Evolutionary conservation across 1,284 basidiomycete species (phyloP).

Genomic region (Sanghuangporus weigelae): DNA sequence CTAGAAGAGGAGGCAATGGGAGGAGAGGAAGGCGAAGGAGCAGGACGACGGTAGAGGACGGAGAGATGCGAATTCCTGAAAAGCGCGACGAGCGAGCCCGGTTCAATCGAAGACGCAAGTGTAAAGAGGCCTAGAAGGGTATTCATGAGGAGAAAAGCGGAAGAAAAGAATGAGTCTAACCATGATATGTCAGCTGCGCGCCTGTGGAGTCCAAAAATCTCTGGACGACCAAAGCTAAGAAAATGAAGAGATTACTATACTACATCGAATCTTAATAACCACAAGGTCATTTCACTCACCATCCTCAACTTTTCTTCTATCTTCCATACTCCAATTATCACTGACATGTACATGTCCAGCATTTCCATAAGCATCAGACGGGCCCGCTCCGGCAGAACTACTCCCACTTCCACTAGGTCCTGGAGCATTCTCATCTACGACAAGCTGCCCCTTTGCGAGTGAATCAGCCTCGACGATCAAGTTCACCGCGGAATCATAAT

Average conservation of each 20-base stretch:
- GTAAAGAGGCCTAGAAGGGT: constrained; percentile 43
- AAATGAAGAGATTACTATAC: constrained; percentile 4
- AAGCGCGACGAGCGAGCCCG: constrained; percentile 64
- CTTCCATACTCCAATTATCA: constrained; percentile 39
- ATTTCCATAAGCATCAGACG: not conserved
- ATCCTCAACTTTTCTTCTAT: constrained; percentile 57
- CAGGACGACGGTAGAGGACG: constrained; percentile 52
- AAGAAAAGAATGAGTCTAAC: constrained; percentile 22
- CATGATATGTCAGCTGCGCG: constrained; percentile 85
- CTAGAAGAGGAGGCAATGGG: constrained; percentile 1
- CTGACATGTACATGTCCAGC: constrained; percentile 12
- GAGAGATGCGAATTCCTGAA: constrained; percentile 89
- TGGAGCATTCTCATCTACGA: constrained; percentile 8
- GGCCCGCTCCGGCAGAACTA: not conserved
- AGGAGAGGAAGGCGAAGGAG: not conserved
- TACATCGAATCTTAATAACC: not conserved
- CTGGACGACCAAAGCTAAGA: constrained; percentile 58
- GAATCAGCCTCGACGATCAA: constrained; percentile 75
- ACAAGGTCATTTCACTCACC: constrained; percentile 37
- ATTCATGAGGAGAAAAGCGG: not conserved
- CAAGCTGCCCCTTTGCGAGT: constrained; percentile 54
- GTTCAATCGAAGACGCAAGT: constrained; percentile 50
- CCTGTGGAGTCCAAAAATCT: constrained; percentile 67
- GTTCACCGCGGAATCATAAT: constrained; percentile 69
- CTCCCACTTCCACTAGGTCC: constrained; percentile 5